A percentile compares a stretch with the other conserved stretches of the same genome.
Conservation (phyloP, 768 basidiomycete genomes). For the Gloeostereum incarnatum region DNA sequence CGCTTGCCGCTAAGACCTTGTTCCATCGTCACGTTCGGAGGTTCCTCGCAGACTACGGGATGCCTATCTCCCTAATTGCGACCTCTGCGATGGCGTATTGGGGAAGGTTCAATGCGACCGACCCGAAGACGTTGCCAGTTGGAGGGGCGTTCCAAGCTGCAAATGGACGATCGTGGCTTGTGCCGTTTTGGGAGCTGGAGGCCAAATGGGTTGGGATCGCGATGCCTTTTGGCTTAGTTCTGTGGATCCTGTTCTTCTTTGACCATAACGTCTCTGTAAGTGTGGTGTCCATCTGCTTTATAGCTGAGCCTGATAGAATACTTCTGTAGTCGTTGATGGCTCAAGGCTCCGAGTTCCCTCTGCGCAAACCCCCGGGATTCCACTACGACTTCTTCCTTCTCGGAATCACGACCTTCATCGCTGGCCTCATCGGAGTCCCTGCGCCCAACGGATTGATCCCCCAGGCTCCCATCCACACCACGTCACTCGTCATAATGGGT, state of each 20-base stretch:
- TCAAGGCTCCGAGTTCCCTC: slow-evolving; percentile 80
- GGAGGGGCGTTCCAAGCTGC: slow-evolving; percentile 64
- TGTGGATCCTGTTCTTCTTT: slow-evolving; percentile 93
- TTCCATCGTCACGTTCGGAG: slow-evolving; percentile 69
- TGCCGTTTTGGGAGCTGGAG: slow-evolving; percentile 82
- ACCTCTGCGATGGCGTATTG: slow-evolving; percentile 77
- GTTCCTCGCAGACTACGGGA: slow-evolving; percentile 82
- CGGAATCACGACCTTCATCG: slow-evolving; percentile 83
- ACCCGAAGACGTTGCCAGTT: slow-evolving; percentile 60
- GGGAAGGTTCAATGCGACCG: slow-evolving; percentile 60
- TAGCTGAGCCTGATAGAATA: background rate
- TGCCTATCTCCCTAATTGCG: slow-evolving; percentile 80
- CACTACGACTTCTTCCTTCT: slow-evolving; percentile 89
- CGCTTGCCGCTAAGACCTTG: slow-evolving; percentile 49
- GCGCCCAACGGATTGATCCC: slow-evolving; percentile 83
- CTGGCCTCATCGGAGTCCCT: slow-evolving; percentile 78
- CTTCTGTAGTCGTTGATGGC: slow-evolving; percentile 74
- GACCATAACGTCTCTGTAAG: slow-evolving; percentile 89
- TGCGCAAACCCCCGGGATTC: slow-evolving; percentile 84
- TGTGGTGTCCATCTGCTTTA: slow-evolving; percentile 4
- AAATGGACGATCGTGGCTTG: slow-evolving; percentile 70
- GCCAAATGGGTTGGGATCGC: slow-evolving; percentile 87
- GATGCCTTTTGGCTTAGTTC: slow-evolving; percentile 78
- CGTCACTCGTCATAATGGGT: slow-evolving; percentile 68
- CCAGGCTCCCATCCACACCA: slow-evolving; percentile 90